Conservation (phyloP, 116 monocot species). For the Phalaenopsis hybrid region DNA sequence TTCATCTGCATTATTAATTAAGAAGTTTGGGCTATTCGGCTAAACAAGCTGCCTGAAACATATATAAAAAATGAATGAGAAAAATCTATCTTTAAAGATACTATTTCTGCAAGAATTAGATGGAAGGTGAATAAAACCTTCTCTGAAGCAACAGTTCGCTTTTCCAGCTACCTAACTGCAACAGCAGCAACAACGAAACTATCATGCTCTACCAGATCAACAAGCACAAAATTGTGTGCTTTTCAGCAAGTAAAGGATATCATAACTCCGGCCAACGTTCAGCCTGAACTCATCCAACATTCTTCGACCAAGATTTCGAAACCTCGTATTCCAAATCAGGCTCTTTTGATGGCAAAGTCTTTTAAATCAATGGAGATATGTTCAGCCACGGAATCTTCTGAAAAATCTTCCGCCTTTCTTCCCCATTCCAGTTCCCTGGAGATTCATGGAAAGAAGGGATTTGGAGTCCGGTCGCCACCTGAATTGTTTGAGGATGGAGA, state of each 20-base stretch:
- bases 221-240: slow-evolving; percentile 7
- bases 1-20: too few relatives aligned
- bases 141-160: not conserved
- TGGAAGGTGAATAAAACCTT: not conserved
- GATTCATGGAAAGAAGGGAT: slow-evolving; percentile 47
- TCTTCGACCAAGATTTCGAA: not conserved
- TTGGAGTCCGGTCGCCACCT: slow-evolving; percentile 92
- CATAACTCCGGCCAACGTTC: not conserved
- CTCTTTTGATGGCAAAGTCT: not conserved
- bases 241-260: not conserved
- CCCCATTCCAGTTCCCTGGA: slow-evolving; percentile 71
- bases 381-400: slow-evolving; percentile 33
- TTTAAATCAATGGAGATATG: not conserved
- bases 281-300: not conserved
- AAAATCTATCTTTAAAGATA: not conserved
- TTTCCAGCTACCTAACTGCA: too few relatives aligned
- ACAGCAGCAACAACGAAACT: not conserved
- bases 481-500: slow-evolving; percentile 75
- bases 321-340: too few relatives aligned
- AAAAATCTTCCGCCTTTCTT: slow-evolving; percentile 85
- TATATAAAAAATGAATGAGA: too few relatives aligned
- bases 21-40: too few relatives aligned
- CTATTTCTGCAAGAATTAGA: not conserved
- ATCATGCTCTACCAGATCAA: not conserved
- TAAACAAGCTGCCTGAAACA: too few relatives aligned